phyloP scores from a whole-genome alignment of 192 early-diverging fungal species.

The Spinellus fusiger region DNA sequence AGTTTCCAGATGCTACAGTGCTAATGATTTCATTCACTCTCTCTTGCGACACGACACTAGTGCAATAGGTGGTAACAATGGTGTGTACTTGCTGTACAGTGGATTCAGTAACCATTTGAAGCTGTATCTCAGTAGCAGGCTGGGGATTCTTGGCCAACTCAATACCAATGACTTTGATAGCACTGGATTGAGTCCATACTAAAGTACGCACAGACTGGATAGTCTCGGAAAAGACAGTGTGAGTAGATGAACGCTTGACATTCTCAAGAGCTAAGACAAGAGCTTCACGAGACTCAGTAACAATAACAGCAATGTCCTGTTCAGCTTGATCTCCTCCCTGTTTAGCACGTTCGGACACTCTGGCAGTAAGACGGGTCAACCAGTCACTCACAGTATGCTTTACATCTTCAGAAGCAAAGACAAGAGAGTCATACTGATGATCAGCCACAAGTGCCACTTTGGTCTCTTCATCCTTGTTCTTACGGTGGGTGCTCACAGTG shows the following conservation, averaged over 20 bases:
- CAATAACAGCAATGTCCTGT: constrained; percentile 5
- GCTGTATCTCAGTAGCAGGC: neutral
- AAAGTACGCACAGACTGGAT: constrained; percentile 1
- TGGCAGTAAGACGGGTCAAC: neutral
- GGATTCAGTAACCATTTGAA: neutral
- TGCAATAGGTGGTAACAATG: neutral
- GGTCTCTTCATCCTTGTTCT: neutral
- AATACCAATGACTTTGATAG: constrained; percentile 4
- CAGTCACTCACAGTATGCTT: neutral
- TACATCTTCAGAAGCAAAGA: neutral
- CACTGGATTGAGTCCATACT: constrained; percentile 6
- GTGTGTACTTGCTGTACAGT: neutral
- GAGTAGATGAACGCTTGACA: neutral
- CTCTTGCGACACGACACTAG: neutral
- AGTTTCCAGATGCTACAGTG: neutral
- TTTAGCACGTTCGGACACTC: neutral
- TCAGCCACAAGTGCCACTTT: neutral
- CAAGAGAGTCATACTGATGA: neutral
- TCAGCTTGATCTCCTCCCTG: constrained; percentile 10
- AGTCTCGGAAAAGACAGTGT: constrained; percentile 9
- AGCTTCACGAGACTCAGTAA: constrained; percentile 1
- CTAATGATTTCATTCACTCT: neutral
- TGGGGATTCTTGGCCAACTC: constrained; percentile 1
- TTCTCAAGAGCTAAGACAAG: neutral
- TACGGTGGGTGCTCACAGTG: neutral